Percentiles rank a stretch among this genome's conserved stretches.
These are phyloP conservation scores for Hymenoscyphus repandus DNA, from an alignment of 2,329 filamentous ascomycete species.

Conservation along the genomic window DNA sequence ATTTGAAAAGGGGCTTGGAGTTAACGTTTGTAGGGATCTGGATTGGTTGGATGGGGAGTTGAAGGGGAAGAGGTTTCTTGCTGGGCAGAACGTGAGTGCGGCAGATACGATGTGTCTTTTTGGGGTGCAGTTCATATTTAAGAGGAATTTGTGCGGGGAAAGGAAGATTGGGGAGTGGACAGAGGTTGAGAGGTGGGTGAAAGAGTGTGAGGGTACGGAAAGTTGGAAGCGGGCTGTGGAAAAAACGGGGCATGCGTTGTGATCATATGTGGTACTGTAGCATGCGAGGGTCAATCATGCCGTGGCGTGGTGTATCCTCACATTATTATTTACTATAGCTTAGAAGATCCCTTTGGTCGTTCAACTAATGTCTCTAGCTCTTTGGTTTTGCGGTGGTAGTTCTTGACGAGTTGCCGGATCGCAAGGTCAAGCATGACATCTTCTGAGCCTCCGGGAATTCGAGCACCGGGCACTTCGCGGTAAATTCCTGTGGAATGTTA, in stretches of 20 bases:
- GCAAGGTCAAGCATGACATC: constrained; percentile 69
- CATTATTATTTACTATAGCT: constrained; percentile 32
- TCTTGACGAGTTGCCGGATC: constrained; percentile 65
- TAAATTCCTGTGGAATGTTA: constrained; percentile 44
- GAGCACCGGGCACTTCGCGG: constrained; percentile 56
- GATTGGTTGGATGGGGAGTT: constrained; percentile 40
- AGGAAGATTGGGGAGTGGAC: too few species aligned
- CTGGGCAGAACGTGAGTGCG: constrained; percentile 37
- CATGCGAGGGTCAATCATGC: too few species aligned
- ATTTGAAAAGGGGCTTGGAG: constrained; percentile 17
- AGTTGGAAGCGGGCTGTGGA: constrained; percentile 8
- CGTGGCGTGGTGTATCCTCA: neutral
- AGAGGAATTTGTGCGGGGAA: constrained; percentile 5
- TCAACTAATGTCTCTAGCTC: constrained; percentile 38
- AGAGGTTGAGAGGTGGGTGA: constrained; percentile 7
- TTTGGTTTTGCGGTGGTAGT: constrained; percentile 55
- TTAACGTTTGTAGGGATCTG: constrained; percentile 33
- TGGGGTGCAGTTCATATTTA: constrained; percentile 13
- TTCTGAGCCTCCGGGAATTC: constrained; percentile 65
- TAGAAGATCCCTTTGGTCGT: constrained; percentile 33
- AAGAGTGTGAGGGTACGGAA: constrained; percentile 10
- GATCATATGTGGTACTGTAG: constrained; percentile 6
- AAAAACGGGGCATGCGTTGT: constrained; percentile 17
- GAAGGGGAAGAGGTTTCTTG: constrained; percentile 35
- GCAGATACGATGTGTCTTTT: constrained; percentile 37